Percentiles rank a stretch among this genome's conserved stretches.
phyloP scores from a whole-genome alignment of 1,284 basidiomycete species.

The Malassezia pachydermatis region DNA sequence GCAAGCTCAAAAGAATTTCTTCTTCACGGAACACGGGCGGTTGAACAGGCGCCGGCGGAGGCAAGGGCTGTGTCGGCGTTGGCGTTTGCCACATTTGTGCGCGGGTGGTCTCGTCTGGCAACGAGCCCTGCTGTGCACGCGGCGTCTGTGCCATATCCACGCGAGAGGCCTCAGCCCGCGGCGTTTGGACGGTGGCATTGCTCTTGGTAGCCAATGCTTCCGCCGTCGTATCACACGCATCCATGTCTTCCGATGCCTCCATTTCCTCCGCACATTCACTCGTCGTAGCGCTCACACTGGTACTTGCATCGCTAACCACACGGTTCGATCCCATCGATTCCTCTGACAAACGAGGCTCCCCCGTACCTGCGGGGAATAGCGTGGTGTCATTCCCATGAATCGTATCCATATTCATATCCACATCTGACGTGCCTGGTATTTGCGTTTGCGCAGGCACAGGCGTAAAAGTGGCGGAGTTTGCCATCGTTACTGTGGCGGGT shows the following conservation, averaged over 20 bases:
- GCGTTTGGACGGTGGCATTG: slow-evolving; percentile 12
- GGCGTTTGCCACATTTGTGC: slow-evolving; percentile 9
- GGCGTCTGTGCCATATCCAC: neutral
- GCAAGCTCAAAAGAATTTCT: slow-evolving; percentile 79
- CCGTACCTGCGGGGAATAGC: too few relatives aligned
- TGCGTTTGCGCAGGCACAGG: neutral
- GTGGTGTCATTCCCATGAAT: slow-evolving; percentile 13
- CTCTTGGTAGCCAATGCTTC: slow-evolving; percentile 4
- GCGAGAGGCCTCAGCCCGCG: neutral
- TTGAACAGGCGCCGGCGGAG: neutral
- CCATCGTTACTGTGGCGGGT: neutral
- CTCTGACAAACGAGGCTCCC: too few relatives aligned
- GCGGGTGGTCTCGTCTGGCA: neutral
- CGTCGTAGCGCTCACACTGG: slow-evolving; percentile 40
- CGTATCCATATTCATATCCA: slow-evolving; percentile 1
- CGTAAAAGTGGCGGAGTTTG: too few relatives aligned
- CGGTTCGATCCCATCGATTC: too few relatives aligned
- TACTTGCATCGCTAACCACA: slow-evolving; percentile 40
- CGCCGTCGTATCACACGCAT: neutral
- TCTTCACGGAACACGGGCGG: slow-evolving; percentile 67
- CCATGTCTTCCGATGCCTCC: neutral
- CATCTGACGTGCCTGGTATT: too few relatives aligned
- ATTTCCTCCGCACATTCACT: slow-evolving; percentile 41
- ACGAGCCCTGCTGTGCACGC: neutral
- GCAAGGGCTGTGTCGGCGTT: neutral